Conservation (phyloP, 345 rosid genomes). For the Eucalyptus coolabah region DNA sequence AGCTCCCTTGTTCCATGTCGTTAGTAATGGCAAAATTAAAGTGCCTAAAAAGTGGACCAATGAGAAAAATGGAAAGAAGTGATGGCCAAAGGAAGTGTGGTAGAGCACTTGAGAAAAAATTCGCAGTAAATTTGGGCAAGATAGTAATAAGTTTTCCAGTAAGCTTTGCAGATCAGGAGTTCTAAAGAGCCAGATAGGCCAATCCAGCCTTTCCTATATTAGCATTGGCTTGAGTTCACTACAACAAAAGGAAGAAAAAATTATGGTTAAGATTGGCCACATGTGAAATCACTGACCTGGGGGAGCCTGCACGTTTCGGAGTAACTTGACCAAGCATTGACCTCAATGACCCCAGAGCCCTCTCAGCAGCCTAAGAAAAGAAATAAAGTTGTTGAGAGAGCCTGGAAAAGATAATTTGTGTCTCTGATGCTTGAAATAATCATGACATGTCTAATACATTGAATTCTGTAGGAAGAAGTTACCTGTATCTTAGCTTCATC, state of each 20-base stretch:
- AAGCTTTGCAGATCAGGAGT: background rate
- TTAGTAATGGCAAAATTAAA: background rate
- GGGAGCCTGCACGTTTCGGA: slow-evolving; percentile 68
- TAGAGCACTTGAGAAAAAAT: background rate
- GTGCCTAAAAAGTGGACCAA: background rate
- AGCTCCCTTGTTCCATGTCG: background rate
- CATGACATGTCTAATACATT: background rate
- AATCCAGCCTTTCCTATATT: background rate
- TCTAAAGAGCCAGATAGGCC: background rate
- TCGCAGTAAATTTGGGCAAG: background rate
- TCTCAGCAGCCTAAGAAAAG: slow-evolving; percentile 73
- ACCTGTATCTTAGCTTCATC: slow-evolving; percentile 95
- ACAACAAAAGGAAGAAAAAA: background rate
- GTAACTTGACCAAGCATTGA: slow-evolving; percentile 49
- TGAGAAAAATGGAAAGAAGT: background rate
- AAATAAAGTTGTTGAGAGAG: background rate
- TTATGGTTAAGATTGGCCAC: background rate
- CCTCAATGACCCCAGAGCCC: slow-evolving; percentile 61
- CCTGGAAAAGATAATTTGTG: background rate
- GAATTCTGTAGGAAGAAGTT: background rate
- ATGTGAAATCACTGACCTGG: slow-evolving; percentile 44
- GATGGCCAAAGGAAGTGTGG: background rate
- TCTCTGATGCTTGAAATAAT: background rate
- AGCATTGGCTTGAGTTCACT: background rate
- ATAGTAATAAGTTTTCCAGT: background rate